These are phyloP conservation scores for Pichia sp. DNA, from an alignment of 1,139 yeast species.

Conservation along the genomic window DNA sequence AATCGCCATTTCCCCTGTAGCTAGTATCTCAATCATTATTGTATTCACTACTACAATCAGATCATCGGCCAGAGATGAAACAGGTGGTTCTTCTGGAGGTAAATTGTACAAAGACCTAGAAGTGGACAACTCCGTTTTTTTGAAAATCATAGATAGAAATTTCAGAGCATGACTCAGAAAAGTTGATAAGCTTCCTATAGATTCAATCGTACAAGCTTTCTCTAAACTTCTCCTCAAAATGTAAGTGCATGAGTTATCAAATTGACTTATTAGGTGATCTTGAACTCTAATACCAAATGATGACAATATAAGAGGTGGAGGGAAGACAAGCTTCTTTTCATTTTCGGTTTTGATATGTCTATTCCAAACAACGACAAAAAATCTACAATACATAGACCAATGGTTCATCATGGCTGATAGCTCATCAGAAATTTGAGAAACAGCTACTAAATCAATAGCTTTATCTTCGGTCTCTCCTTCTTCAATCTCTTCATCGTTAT, in stretches of 20 bases:
- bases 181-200: slow-evolving; percentile 44
- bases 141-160: slow-evolving; percentile 19
- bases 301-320: slow-evolving; percentile 52
- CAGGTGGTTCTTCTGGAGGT: slow-evolving; percentile 52
- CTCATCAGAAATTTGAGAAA: slow-evolving; percentile 58
- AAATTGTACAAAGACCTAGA: slow-evolving; percentile 19
- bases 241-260: slow-evolving; percentile 56
- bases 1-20: slow-evolving; percentile 52
- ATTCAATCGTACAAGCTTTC: slow-evolving; percentile 75
- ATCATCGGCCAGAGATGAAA: slow-evolving; percentile 85
- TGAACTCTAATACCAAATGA: slow-evolving; percentile 55
- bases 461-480: slow-evolving; percentile 16
- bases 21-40: slow-evolving; percentile 51
- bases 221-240: slow-evolving; percentile 75
- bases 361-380: slow-evolving; percentile 61
- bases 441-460: slow-evolving; percentile 38
- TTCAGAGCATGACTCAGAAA: slow-evolving; percentile 23
- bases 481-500: no score
- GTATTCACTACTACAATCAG: slow-evolving; percentile 64
- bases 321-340: slow-evolving; percentile 28
- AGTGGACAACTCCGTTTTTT: slow-evolving; percentile 16
- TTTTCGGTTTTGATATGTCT: slow-evolving; percentile 29
- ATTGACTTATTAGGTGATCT: slow-evolving; percentile 47
- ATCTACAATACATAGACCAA: slow-evolving; percentile 80
- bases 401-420: slow-evolving; percentile 70